Percentiles rank a stretch among this genome's conserved stretches.
phyloP scores from a whole-genome alignment of 2,329 filamentous ascomycete genomes.

The Scytalidium lignicola region DNA sequence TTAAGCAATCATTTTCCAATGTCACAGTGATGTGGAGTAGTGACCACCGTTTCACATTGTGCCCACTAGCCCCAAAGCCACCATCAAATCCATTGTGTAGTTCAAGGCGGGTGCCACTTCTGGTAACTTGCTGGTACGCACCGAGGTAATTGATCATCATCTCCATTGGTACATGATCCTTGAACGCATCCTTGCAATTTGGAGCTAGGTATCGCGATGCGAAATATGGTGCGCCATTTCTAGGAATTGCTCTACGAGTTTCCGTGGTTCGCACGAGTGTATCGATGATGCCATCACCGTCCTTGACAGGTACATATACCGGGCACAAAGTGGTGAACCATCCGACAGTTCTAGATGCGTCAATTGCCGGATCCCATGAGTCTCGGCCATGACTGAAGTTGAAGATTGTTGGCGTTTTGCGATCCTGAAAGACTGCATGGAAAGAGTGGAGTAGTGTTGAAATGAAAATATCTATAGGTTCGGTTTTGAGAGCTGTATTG shows the following conservation, averaged over 20 bases:
- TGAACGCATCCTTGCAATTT: conserved; percentile 25
- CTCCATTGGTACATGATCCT: conserved; percentile 35
- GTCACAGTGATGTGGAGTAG: conserved; percentile 15
- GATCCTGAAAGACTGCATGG: conserved; percentile 28
- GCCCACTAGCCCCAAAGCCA: conserved; percentile 10
- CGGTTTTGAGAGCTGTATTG: conserved; percentile 28
- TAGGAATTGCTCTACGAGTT: conserved; percentile 25
- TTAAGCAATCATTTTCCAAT: conserved; percentile 9
- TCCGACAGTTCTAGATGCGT: conserved; percentile 36
- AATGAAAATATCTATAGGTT: conserved; percentile 35
- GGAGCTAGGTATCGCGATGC: conserved; percentile 27
- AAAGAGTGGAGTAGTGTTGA: conserved; percentile 32
- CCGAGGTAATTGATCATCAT: conserved; percentile 44
- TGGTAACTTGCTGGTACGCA: conserved; percentile 38
- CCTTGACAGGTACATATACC: not conserved
- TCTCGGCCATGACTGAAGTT: conserved; percentile 39
- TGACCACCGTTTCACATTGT: conserved; percentile 7
- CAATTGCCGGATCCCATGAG: conserved; percentile 23
- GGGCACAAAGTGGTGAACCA: conserved; percentile 43
- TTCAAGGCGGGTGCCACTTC: conserved; percentile 22
- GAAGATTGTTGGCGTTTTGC: conserved; percentile 31
- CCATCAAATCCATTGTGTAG: conserved; percentile 26
- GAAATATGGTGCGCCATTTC: conserved; percentile 33
- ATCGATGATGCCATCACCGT: not conserved
- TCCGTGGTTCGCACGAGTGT: conserved; percentile 24